Percentiles rank a stretch among this genome's conserved stretches.
Conservation (phyloP, 192 early-diverging fungal genomes). For the Physocladia obscura region DNA sequence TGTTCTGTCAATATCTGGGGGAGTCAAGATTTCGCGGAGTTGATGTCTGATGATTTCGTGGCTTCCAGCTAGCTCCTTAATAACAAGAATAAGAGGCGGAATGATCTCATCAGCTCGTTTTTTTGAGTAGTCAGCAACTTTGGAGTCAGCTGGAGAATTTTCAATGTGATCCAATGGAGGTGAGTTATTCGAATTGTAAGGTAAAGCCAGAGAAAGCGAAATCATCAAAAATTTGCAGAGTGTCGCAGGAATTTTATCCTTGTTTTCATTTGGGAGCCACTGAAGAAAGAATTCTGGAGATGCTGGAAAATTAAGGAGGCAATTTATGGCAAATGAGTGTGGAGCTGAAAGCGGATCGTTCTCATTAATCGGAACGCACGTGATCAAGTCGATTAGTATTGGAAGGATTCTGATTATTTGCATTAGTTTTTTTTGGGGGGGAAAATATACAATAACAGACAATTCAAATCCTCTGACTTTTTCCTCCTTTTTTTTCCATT, state of each 20-base stretch:
- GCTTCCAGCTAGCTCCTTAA: conserved; percentile 59
- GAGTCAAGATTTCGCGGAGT: conserved; percentile 54
- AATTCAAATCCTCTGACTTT: conserved; percentile 17
- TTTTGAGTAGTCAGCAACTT: conserved; percentile 43
- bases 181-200: conserved; percentile 29
- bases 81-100: conserved; percentile 65
- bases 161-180: conserved; percentile 26
- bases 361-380: conserved; percentile 23
- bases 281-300: conserved; percentile 35
- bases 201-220: conserved; percentile 14
- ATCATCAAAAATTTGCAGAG: conserved; percentile 35
- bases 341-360: conserved; percentile 64
- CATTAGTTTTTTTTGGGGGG: too few relatives aligned
- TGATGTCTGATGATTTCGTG: conserved; percentile 41
- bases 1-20: conserved; percentile 71
- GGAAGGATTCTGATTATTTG: conserved; percentile 46
- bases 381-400: conserved; percentile 28
- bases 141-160: conserved; percentile 35
- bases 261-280: conserved; percentile 39
- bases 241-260: conserved; percentile 9
- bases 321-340: conserved; percentile 76
- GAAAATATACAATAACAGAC: background rate
- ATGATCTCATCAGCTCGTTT: conserved; percentile 62
- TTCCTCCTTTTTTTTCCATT: conserved; percentile 18
- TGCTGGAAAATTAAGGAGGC: conserved; percentile 60